These are phyloP conservation scores for Trichomonascus vanleenenianus DNA, from an alignment of 805 yeast species.

Conservation along the genomic window DNA sequence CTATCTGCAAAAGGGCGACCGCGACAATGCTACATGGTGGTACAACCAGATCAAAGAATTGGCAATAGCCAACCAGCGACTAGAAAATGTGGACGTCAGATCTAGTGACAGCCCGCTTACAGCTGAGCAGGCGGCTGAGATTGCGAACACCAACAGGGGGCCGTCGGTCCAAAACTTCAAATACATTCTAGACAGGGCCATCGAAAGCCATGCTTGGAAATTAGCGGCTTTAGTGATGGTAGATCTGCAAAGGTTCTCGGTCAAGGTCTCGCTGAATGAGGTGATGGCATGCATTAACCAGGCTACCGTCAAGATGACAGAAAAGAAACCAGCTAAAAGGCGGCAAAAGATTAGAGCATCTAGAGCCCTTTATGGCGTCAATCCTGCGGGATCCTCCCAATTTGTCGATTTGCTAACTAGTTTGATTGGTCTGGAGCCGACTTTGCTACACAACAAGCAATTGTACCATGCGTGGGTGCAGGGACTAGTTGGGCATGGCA, in stretches of 20 bases:
- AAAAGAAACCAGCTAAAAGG: neutral
- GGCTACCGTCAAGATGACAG: neutral
- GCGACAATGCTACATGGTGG: neutral
- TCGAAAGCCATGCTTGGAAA: constrained; percentile 12
- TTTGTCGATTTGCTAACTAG: constrained; percentile 6
- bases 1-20: constrained; percentile 4
- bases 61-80: neutral
- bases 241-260: constrained; percentile 7
- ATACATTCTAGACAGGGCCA: constrained; percentile 4
- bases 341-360: no score
- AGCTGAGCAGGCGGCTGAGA: constrained; percentile 8
- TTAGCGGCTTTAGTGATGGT: constrained; percentile 10
- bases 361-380: no score
- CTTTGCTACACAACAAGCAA: constrained; percentile 14
- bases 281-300: constrained; percentile 10
- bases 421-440: constrained; percentile 14
- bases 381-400: neutral
- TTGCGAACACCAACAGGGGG: constrained; percentile 7
- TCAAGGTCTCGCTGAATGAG: constrained; percentile 8
- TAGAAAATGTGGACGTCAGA: neutral
- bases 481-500: constrained; percentile 16
- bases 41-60: neutral
- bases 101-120: neutral
- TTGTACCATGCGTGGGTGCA: constrained; percentile 20
- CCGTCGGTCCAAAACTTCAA: constrained; percentile 6